Percentiles rank a stretch among this genome's conserved stretches.
Evolutionary conservation across 306 rosid species (phyloP).

Genomic region (Prunus mongolica): DNA sequence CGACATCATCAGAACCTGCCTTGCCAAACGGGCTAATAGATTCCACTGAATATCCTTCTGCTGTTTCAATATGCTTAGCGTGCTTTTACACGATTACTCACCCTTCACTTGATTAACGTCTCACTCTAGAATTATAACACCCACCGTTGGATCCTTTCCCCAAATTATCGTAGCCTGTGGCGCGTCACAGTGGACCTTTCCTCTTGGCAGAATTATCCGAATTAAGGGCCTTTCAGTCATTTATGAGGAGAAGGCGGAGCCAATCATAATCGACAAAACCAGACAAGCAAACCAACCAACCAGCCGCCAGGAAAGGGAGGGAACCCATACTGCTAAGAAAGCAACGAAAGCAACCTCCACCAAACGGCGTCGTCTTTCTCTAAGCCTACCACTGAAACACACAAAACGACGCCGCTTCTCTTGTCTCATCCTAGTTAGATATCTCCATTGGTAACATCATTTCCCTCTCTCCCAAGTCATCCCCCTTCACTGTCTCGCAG

Average conservation of each 20-base stretch:
- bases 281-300: neutral
- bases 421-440: slow-evolving; percentile 14
- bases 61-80: neutral
- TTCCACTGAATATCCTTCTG: slow-evolving; percentile 18
- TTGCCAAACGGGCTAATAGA: neutral
- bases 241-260: neutral
- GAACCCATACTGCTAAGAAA: neutral
- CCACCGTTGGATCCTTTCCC: neutral
- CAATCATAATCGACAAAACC: slow-evolving; percentile 15
- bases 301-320: slow-evolving; percentile 14
- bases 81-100: neutral
- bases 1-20: neutral
- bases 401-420: slow-evolving; percentile 20
- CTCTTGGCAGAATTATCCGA: neutral
- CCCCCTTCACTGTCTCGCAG: neutral
- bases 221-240: neutral
- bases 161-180: neutral
- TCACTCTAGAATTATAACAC: neutral
- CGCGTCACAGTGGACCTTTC: neutral
- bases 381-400: neutral
- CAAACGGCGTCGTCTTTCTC: slow-evolving; percentile 28
- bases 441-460: slow-evolving; percentile 9
- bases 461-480: slow-evolving; percentile 7
- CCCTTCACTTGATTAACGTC: neutral
- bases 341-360: slow-evolving; percentile 9